Conservation (phyloP, 805 yeast species). For the Candida golubevii region DNA sequence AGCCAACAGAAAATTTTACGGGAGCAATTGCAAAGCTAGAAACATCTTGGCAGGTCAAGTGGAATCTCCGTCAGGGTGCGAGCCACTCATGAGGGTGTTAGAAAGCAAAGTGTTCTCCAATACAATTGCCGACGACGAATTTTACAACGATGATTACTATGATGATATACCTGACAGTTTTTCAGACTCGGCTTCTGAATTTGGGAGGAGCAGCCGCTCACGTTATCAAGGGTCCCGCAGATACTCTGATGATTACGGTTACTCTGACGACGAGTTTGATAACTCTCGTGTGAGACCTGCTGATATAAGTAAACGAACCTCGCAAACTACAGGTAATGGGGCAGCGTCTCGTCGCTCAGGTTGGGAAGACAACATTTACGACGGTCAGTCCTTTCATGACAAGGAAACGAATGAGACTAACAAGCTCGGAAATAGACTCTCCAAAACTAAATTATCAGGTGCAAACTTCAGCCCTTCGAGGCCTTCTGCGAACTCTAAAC, state of each 20-base stretch:
- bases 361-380: slow-evolving; percentile 90
- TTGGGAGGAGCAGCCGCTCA: slow-evolving; percentile 20
- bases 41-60: slow-evolving; percentile 78
- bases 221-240: slow-evolving; percentile 20
- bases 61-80: slow-evolving; percentile 91
- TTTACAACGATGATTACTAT: slow-evolving; percentile 56
- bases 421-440: slow-evolving; percentile 31
- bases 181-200: slow-evolving; percentile 51
- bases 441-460: slow-evolving; percentile 25
- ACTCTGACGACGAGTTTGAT: slow-evolving; percentile 37
- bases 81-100: slow-evolving; percentile 77
- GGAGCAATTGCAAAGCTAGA: slow-evolving; percentile 83
- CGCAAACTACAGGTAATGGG: slow-evolving; percentile 8
- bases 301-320: slow-evolving; percentile 18
- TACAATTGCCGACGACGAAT: slow-evolving; percentile 45
- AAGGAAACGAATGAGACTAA: slow-evolving; percentile 32
- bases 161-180: slow-evolving; percentile 72
- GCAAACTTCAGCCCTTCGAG: slow-evolving; percentile 29
- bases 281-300: slow-evolving; percentile 23
- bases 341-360: slow-evolving; percentile 34
- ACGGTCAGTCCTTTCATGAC: slow-evolving; percentile 33
- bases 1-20: slow-evolving; percentile 93
- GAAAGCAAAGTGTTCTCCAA: slow-evolving; percentile 78
- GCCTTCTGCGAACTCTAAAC: slow-evolving; percentile 37
- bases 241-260: slow-evolving; percentile 27